Percentiles rank a stretch among this genome's conserved stretches.
Evolutionary conservation across 2,329 filamentous ascomycete species (phyloP).

Genomic region (Lithohypha guttulata): DNA sequence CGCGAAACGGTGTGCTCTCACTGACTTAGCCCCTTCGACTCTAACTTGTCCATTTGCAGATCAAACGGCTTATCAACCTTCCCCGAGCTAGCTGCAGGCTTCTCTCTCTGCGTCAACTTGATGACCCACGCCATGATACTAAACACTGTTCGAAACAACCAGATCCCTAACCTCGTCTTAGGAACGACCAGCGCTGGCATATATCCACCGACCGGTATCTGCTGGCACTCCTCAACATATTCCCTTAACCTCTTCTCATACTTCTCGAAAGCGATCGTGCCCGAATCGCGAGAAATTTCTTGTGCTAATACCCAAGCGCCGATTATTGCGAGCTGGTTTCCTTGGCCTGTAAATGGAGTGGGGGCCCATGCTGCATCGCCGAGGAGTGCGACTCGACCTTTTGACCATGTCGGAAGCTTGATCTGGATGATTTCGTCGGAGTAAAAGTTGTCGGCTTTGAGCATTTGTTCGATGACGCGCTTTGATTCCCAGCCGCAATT

Average conservation of each 20-base stretch:
- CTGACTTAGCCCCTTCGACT: too few species aligned
- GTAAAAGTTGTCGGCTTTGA: slow-evolving; percentile 17
- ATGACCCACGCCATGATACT: slow-evolving; percentile 9
- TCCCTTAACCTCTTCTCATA: slow-evolving; percentile 13
- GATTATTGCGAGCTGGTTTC: slow-evolving; percentile 13
- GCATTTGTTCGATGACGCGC: slow-evolving; percentile 15
- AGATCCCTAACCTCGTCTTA: slow-evolving; percentile 17
- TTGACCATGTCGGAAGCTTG: slow-evolving; percentile 18
- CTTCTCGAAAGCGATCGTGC: slow-evolving; percentile 8
- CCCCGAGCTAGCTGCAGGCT: too few species aligned
- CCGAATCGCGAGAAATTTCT: slow-evolving; percentile 9
- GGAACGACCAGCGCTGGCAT: slow-evolving; percentile 14
- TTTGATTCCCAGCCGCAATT: slow-evolving; percentile 14
- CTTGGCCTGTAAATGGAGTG: slow-evolving; percentile 11
- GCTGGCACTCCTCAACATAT: slow-evolving; percentile 13
- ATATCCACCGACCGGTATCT: slow-evolving; percentile 11
- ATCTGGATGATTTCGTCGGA: slow-evolving; percentile 18
- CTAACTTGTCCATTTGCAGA: too few species aligned
- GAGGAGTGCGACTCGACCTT: slow-evolving; percentile 15
- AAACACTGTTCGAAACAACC: slow-evolving; percentile 12
- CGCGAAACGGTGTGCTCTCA: too few species aligned
- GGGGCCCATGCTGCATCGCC: slow-evolving; percentile 19
- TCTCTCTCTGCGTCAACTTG: slow-evolving; percentile 1
- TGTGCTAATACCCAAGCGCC: slow-evolving; percentile 13
- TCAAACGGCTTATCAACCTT: too few species aligned